phyloP scores from a whole-genome alignment of 208 protist species.

The Trypanosoma theileri region DNA sequence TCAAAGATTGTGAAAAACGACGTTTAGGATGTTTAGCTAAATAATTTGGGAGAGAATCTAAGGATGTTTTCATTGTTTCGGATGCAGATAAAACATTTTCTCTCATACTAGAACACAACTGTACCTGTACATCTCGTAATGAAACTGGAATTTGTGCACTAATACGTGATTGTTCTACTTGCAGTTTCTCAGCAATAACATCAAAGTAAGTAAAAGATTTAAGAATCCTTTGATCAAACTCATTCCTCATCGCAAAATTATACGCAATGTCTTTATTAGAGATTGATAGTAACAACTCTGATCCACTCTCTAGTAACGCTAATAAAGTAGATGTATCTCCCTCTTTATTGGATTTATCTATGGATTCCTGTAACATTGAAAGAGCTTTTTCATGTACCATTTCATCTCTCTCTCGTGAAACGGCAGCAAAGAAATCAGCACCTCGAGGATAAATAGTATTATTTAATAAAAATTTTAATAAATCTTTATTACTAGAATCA shows the following conservation, averaged over 20 bases:
- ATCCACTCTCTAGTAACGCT: constrained; percentile 67
- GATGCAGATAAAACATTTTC: constrained; percentile 18
- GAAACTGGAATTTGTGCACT: constrained; percentile 11
- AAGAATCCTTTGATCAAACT: constrained; percentile 46
- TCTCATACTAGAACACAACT: constrained; percentile 20
- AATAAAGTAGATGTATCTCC: constrained; percentile 30
- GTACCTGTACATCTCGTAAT: constrained; percentile 24
- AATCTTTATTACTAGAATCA: constrained; percentile 31
- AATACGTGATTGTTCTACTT: constrained; percentile 12
- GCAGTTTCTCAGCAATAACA: constrained; percentile 44
- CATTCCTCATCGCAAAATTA: constrained; percentile 35
- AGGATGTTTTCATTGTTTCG: constrained; percentile 2
- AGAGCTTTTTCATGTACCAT: constrained; percentile 43
- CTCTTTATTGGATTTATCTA: constrained; percentile 29
- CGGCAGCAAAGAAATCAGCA: constrained; percentile 77
- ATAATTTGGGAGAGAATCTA: constrained; percentile 6
- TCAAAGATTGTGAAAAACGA: constrained; percentile 40
- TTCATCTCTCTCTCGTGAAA: constrained; percentile 44
- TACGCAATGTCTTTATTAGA: constrained; percentile 43
- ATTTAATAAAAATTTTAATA: constrained; percentile 22
- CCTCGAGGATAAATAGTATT: constrained; percentile 39
- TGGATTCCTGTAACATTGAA: constrained; percentile 34
- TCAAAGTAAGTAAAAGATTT: constrained; percentile 35
- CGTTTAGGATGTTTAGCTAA: background rate
- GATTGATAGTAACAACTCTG: constrained; percentile 59